Evolutionary conservation across 129 eudicot genomes (phyloP).

Genomic region (Scalesia atractyloides): DNA sequence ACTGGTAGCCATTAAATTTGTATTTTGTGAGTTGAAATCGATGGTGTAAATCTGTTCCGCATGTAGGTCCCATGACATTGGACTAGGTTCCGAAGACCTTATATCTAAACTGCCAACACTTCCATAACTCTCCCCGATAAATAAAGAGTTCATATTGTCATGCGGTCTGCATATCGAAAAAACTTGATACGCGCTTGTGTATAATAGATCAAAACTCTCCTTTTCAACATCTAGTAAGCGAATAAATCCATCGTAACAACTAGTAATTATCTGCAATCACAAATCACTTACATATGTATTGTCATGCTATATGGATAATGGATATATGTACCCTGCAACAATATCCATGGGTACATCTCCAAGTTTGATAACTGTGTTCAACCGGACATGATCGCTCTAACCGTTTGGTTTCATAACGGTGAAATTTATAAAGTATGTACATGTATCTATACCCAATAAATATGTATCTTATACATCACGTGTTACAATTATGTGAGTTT

Average conservation of each 20-base stretch:
- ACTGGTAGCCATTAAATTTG: constrained; percentile 14
- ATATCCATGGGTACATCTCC: too few species aligned
- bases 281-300: too few species aligned
- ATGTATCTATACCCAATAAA: too few species aligned
- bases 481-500: too few species aligned
- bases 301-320: too few species aligned
- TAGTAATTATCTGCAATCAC: constrained; percentile 8
- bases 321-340: too few species aligned
- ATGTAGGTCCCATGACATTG: background rate
- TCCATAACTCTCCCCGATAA: background rate
- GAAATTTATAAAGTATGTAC: too few species aligned
- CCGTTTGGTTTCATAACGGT: too few species aligned
- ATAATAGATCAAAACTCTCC: background rate
- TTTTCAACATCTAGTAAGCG: constrained; percentile 5
- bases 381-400: too few species aligned
- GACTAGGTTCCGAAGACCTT: background rate
- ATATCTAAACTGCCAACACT: background rate
- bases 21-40: constrained; percentile 6
- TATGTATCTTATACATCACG: too few species aligned
- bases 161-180: background rate
- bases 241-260: background rate
- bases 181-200: background rate
- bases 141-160: background rate
- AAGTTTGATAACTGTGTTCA: too few species aligned
- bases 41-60: background rate